phyloP scores from a whole-genome alignment of 257 asterid species.

The Coffea canephora region DNA sequence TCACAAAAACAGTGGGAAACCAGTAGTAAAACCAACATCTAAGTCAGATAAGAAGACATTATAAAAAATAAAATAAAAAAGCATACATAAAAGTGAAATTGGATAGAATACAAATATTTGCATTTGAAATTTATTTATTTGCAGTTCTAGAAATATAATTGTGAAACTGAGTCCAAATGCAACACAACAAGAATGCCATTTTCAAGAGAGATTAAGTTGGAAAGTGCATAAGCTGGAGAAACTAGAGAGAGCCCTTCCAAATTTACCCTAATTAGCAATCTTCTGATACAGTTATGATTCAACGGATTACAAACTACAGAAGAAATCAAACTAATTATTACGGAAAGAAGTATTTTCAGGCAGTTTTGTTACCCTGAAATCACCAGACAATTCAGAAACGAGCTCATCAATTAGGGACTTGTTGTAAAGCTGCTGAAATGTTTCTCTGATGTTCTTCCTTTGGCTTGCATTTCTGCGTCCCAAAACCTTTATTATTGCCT shows the following conservation, averaged over 20 bases:
- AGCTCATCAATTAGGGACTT: conserved; percentile 50
- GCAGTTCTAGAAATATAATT: not conserved
- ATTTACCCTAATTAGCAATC: not conserved
- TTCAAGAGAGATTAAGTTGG: not conserved
- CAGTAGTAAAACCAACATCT: not conserved
- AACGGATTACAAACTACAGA: not conserved
- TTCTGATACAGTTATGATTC: not conserved
- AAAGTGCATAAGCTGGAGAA: not conserved
- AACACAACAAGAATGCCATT: not conserved
- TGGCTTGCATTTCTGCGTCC: conserved; percentile 62
- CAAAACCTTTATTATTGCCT: conserved; percentile 49
- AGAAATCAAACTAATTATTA: too few relatives aligned
- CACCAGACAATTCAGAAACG: conserved; percentile 59
- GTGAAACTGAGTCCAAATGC: not conserved
- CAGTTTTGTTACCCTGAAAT: conserved; percentile 50
- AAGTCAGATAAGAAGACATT: not conserved
- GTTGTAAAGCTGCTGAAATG: conserved; percentile 48
- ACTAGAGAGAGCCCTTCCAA: not conserved
- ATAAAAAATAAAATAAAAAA: too few relatives aligned
- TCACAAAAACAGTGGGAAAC: not conserved
- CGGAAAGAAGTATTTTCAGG: not conserved
- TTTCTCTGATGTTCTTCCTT: conserved; percentile 57
- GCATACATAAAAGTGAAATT: not conserved
- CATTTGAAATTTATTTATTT: not conserved
- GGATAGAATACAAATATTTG: too few relatives aligned